Percentiles rank a stretch among this genome's conserved stretches.
Conservation (phyloP, 495 filamentous ascomycete genomes). For the Xylona heveae region DNA sequence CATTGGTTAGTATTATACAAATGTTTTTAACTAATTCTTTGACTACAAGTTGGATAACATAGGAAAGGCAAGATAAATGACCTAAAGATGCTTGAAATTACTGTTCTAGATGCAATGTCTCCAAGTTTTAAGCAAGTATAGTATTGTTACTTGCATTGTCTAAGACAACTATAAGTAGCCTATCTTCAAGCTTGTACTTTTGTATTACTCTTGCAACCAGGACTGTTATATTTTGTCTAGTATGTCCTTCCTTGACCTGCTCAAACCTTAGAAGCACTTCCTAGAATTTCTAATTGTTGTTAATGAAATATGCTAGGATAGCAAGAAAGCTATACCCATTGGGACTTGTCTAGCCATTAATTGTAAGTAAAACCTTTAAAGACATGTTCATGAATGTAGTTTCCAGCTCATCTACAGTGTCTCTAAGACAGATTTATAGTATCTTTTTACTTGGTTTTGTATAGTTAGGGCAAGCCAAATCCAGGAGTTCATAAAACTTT, state of each 20-base stretch:
- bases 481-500: background rate
- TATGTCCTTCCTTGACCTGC: background rate
- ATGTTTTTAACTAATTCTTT: conserved; percentile 1
- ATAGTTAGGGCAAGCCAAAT: background rate
- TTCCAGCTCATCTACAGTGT: background rate
- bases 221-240: background rate
- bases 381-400: background rate
- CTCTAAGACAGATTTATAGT: background rate
- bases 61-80: background rate
- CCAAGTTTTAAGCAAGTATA: background rate
- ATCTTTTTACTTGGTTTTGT: background rate
- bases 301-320: background rate
- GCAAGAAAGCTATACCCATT: background rate
- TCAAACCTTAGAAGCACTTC: background rate
- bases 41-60: background rate
- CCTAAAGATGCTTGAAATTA: background rate
- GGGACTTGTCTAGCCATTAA: background rate
- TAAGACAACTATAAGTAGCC: background rate
- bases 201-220: background rate
- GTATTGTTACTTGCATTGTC: background rate
- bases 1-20: background rate
- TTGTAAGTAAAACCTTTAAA: background rate
- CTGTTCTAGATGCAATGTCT: background rate
- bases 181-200: background rate
- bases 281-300: background rate